Base-by-base conservation (phyloP, 139 green algal species). In the Micromonas pusilla region DNA sequence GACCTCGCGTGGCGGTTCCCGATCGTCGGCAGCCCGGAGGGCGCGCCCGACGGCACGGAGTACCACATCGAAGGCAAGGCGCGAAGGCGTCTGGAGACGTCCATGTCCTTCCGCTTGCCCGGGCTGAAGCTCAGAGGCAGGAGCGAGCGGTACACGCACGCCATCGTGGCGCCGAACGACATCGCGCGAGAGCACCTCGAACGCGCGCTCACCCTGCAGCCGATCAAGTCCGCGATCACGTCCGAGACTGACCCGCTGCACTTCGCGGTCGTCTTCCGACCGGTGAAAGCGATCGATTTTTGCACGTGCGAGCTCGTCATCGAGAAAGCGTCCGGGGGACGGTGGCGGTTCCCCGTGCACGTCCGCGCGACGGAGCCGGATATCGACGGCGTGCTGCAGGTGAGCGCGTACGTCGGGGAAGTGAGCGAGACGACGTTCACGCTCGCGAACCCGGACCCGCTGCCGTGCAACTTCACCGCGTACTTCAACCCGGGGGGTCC, bases 291-390 rank as follows among this genome's bases (percentile, higher is more conserved):
- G 53, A 6, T 76, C 80, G 63, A 73, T 91, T 66, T 53, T 0
- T 70, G 76, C 39, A 78, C 75, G 21, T 73, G 64, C 53, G 79
- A 86, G 65, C 63, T 91, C 25, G 65, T 91, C 62, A 82, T 91
- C 64, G 78, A 38, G 72, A 90, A 90, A 79, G 34, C 62, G 32
- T 85, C 37, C n/a, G 85, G 87, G 0, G 87, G 87, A 3, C 52
- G 87, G 9, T 91, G 87, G 87, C 74, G 85, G 6, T 91, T 91
- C 65, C 82, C 85, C 37, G 52, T 91, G 73, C 80, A 89, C 64
- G 32, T 83, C 31, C 53, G 84, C 62, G 83, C 81, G 28, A 82
- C 76, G 3, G 85, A 87, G 53, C 78, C 85, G 30, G 84, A 88
- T 26, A 67, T 83, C 30, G 83, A 89, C 62, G 87, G 85, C 67